A percentile compares a stretch with the other conserved stretches of the same genome.
Conservation (phyloP, 2,329 filamentous ascomycete genomes). For the Calonectria pseudoreteaudii region DNA sequence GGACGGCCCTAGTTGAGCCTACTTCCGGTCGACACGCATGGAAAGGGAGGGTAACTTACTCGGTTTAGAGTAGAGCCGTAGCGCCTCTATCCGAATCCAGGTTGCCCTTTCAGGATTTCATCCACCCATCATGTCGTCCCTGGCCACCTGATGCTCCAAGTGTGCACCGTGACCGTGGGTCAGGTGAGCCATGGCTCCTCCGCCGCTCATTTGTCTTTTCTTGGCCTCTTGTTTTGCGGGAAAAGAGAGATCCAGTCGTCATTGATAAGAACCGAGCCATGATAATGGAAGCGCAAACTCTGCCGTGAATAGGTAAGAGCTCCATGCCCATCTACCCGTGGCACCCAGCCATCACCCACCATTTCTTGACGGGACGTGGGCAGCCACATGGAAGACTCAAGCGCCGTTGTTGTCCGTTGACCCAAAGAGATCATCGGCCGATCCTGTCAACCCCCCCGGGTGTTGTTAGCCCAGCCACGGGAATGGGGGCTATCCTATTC, state of each 20-base stretch:
- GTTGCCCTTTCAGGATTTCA: background rate
- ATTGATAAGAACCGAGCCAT: slow-evolving; percentile 1
- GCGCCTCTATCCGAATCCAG: slow-evolving; percentile 25
- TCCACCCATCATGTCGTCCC: slow-evolving; percentile 18
- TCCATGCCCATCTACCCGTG: background rate
- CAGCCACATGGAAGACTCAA: slow-evolving; percentile 12
- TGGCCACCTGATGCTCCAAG: slow-evolving; percentile 42
- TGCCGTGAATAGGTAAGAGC: background rate
- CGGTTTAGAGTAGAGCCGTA: slow-evolving; percentile 1
- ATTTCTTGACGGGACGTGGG: background rate
- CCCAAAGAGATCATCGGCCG: slow-evolving; percentile 1
- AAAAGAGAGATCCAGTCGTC: background rate
- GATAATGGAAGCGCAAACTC: background rate
- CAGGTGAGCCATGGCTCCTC: slow-evolving; percentile 46
- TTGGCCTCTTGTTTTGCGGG: slow-evolving; percentile 22
- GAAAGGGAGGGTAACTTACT: slow-evolving; percentile 11
- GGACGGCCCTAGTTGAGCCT: background rate
- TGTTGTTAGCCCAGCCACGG: slow-evolving; percentile 14
- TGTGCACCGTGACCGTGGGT: slow-evolving; percentile 41
- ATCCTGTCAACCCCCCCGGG: slow-evolving; percentile 8
- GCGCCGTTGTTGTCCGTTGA: slow-evolving; percentile 19
- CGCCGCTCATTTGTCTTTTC: slow-evolving; percentile 35
- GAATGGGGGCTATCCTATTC: background rate
- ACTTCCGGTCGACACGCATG: background rate
- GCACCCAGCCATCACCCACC: background rate